These are phyloP conservation scores for Scorias spongiosa DNA, from an alignment of 2,329 filamentous ascomycete genomes.

Conservation along the genomic window DNA sequence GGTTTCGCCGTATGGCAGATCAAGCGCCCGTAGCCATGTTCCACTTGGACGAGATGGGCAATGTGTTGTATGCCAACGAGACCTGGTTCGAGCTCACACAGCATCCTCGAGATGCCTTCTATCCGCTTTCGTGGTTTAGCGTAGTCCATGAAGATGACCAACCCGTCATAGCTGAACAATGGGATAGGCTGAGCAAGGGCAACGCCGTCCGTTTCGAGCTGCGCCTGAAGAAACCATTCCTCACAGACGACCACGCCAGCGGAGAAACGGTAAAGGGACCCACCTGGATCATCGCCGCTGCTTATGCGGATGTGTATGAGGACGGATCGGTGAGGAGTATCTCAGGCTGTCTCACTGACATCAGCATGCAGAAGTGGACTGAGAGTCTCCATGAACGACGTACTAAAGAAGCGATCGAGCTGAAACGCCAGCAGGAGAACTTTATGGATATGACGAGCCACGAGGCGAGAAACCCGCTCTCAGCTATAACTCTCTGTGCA, in stretches of 20 bases:
- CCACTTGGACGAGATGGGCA: slow-evolving; percentile 18
- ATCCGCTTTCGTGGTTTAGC: slow-evolving; percentile 5
- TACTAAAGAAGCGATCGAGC: slow-evolving; percentile 23
- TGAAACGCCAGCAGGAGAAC: slow-evolving; percentile 20
- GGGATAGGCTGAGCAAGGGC: slow-evolving; percentile 6
- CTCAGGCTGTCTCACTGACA: slow-evolving; percentile 25
- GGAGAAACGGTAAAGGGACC: slow-evolving; percentile 7
- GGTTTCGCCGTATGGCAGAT: slow-evolving; percentile 24
- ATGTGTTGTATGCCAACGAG: slow-evolving; percentile 24
- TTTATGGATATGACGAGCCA: slow-evolving; percentile 22
- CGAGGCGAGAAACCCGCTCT: slow-evolving; percentile 29
- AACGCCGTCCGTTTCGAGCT: slow-evolving; percentile 17
- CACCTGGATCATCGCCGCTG: slow-evolving; percentile 9
- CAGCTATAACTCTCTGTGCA: slow-evolving; percentile 28
- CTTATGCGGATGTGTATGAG: slow-evolving; percentile 3
- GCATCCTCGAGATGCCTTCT: slow-evolving; percentile 4
- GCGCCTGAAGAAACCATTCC: slow-evolving; percentile 12
- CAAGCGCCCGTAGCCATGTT: slow-evolving; percentile 25
- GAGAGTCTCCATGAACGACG: slow-evolving; percentile 23
- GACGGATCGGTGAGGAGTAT: slow-evolving; percentile 15
- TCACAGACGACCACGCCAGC: slow-evolving; percentile 3
- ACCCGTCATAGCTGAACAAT: slow-evolving; percentile 3
- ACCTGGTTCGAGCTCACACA: slow-evolving; percentile 19
- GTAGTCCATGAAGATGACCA: slow-evolving; percentile 6
- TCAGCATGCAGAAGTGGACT: slow-evolving; percentile 24